phyloP scores from a whole-genome alignment of 495 filamentous ascomycete genomes.

The Bryoglossum gracile region DNA sequence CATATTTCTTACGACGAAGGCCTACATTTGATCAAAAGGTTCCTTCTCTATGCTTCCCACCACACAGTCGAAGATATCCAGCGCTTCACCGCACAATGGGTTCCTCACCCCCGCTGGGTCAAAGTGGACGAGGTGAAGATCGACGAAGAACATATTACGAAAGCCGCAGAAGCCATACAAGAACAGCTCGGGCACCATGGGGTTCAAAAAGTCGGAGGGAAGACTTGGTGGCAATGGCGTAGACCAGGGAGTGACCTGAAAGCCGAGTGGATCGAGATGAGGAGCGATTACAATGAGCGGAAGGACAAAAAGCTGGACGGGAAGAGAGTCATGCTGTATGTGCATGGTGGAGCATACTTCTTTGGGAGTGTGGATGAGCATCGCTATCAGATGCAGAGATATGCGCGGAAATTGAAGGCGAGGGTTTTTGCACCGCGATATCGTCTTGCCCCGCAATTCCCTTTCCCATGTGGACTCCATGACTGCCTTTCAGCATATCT shows the following conservation, averaged over 20 bases:
- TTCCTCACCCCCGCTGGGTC: conserved; percentile 85
- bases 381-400: conserved; percentile 90
- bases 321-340: conserved; percentile 83
- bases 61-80: conserved; percentile 91
- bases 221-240: conserved; percentile 94
- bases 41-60: conserved; percentile 72
- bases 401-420: conserved; percentile 88
- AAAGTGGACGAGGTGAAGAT: conserved; percentile 68
- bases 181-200: conserved; percentile 70
- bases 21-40: conserved; percentile 78
- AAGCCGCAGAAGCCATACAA: conserved; percentile 54
- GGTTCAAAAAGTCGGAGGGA: conserved; percentile 66
- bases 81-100: conserved; percentile 81
- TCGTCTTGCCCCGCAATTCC: conserved; percentile 85
- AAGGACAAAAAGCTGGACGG: conserved; percentile 48
- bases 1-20: conserved; percentile 92
- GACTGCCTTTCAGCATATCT: conserved; percentile 87
- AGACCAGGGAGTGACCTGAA: conserved; percentile 49
- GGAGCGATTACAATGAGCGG: conserved; percentile 64
- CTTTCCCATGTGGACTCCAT: conserved; percentile 84
- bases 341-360: conserved; percentile 66
- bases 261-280: conserved; percentile 97
- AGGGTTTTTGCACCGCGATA: conserved; percentile 83
- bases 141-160: conserved; percentile 47
- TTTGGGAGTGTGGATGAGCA: conserved; percentile 94